Base-by-base conservation (phyloP, 2,329 filamentous ascomycete species). In the Fusarium citri region DNA sequence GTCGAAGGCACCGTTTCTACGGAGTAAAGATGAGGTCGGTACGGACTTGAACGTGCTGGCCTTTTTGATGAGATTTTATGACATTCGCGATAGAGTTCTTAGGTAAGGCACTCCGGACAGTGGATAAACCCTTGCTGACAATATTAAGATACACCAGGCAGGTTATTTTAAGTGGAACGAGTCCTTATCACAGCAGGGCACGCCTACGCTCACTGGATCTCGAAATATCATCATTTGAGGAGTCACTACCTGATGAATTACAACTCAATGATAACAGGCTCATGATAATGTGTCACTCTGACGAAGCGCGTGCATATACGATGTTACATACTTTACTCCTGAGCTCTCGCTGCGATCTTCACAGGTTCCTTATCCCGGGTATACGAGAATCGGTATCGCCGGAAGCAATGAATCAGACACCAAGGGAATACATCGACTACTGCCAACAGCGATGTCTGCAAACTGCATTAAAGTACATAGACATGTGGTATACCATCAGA, bases 271-370 rank as follows among this genome's bases (percentile, higher is more conserved):
- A 62, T 0, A 68, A 66, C 8, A 63, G 69, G 5, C 48, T 77
- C 0, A 67, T 72, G 48, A 66, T 77, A 8, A 76, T 75, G 72
- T 68, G 64, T 11, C 74, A 77, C 4, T 76, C 76, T 0, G 59
- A 64, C 0, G 75, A 76, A 12, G 62, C 71, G 5, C 55, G 58
- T 1, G 55, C 64, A 2, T 77, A 77, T 16, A 62, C 68, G 0
- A 56, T 61, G 0, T 46, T 77, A 0, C 76, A 77, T 28, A 71
- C 69, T 0, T 12, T 68, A 0, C 8, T 74, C 1, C 56, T 72
- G 15, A 70, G 68, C 1, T 73, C 67, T 15, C 67, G 70, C 5
- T 76, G 74, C 22, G 74, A 77, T 22, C 59, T 77, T 0, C 74
- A 76, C 12, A 68, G 76, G 0, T 76, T 77, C 1, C 30, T 76